phyloP scores from a whole-genome alignment of 2,329 filamentous ascomycete species.

The Chaetomium sp. region DNA sequence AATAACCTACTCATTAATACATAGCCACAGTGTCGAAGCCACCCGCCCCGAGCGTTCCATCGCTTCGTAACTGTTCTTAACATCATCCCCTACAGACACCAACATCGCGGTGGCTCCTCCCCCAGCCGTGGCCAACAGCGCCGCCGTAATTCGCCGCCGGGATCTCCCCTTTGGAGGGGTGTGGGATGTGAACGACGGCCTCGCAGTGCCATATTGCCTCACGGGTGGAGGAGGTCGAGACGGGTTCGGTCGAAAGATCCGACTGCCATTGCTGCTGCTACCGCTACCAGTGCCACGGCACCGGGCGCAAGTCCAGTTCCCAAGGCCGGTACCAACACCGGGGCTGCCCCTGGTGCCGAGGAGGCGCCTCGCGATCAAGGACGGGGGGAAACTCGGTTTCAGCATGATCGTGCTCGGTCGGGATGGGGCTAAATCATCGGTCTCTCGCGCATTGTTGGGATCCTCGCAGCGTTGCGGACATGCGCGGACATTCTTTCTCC shows the following conservation, averaged over 20 bases:
- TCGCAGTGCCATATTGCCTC: slow-evolving; percentile 18
- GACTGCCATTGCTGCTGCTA: slow-evolving; percentile 7
- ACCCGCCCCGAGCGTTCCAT: slow-evolving; percentile 75
- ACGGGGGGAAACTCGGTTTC: slow-evolving; percentile 14
- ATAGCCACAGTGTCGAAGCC: slow-evolving; percentile 64
- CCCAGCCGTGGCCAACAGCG: slow-evolving; percentile 46
- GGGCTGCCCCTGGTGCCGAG: not conserved
- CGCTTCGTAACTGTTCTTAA: slow-evolving; percentile 69
- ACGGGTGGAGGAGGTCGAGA: slow-evolving; percentile 5
- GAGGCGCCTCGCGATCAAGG: slow-evolving; percentile 16
- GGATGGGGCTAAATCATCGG: slow-evolving; percentile 1
- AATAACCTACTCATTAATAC: slow-evolving; percentile 72
- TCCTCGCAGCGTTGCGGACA: not conserved
- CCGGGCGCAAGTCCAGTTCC: slow-evolving; percentile 24
- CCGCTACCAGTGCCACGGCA: slow-evolving; percentile 12
- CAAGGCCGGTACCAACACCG: too few species aligned
- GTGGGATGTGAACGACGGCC: slow-evolving; percentile 1
- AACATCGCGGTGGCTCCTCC: slow-evolving; percentile 42
- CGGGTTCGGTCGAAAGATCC: slow-evolving; percentile 9
- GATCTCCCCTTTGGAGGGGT: slow-evolving; percentile 10
- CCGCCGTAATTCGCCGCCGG: slow-evolving; percentile 19
- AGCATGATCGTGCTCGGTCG: slow-evolving; percentile 16
- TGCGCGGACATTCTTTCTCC: too few species aligned
- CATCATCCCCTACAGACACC: slow-evolving; percentile 51
- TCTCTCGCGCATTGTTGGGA: not conserved